Evolutionary conservation across 1,284 basidiomycete genomes (phyloP), one percentile per base, ranked within the genome.

Genomic region (Moesziomyces sp.): DNA sequence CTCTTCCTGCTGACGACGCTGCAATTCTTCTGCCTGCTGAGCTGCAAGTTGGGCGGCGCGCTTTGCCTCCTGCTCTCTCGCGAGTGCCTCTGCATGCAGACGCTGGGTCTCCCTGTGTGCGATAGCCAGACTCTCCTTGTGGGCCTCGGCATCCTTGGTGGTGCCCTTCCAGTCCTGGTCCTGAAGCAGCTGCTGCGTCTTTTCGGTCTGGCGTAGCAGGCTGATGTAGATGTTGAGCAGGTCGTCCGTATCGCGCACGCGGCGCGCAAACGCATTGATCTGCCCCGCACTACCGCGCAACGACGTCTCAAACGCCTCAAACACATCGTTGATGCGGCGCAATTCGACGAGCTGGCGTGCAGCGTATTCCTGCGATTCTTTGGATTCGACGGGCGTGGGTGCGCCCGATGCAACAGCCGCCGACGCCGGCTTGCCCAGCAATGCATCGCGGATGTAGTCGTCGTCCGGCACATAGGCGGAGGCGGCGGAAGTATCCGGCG

Each of bases 81-180:
- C 71, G 26, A 45, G 38, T 5, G 68, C 77, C 52, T 72, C 71
- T 5, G 56, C 77, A 40, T 64, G 54, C 3, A 68, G 50, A 3
- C 74, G 53, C 23, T 64, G 58, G 24, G 69, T 76, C 51, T 78
- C 77, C 18, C 72, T 48, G 46, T 77, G 60, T 5, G 71, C 71
- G 1, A 74, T 61, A 5, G 65, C 72, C 8, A 78, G 47, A 4
- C 54, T 58, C 14, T 73, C 47, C 7, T 50, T 68, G 46, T 79
- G 77, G 1, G 71, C 74, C 14, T 54, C 46, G 0, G 68, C 77
- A 43, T 79, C 81, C 46, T 79, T 72, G 11, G 67, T 72, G 1
- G 75, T 68, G 5, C 81, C 81, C 50, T 76, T 75, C 81, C 81
- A 83, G 23, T 69, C 61, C n/a, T 63, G 58, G 24, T 82, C 79